Conservation (phyloP, 2,329 filamentous ascomycete genomes). For the Aureobasidium sp. region DNA sequence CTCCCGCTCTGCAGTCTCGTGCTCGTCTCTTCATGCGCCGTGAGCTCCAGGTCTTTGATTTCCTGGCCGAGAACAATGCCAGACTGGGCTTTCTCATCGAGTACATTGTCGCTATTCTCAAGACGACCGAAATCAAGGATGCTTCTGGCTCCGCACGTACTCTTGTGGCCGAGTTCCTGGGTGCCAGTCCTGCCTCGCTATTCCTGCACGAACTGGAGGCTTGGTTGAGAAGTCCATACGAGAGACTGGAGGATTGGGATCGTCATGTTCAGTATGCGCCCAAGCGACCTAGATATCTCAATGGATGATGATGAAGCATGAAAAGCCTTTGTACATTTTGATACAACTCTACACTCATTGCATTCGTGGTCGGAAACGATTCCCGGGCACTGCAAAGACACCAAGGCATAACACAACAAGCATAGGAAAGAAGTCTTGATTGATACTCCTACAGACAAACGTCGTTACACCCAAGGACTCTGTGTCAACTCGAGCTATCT, state of each 20-base stretch:
- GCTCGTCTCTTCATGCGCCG: conserved; percentile 75
- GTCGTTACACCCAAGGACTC: not conserved
- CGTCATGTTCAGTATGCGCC: conserved; percentile 60
- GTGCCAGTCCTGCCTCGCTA: conserved; percentile 60
- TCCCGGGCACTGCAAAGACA: not conserved
- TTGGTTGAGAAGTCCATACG: conserved; percentile 76
- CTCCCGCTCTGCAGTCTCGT: conserved; percentile 61
- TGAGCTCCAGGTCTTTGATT: conserved; percentile 76
- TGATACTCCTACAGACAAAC: not conserved
- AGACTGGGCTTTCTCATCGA: conserved; percentile 81
- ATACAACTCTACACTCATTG: not conserved
- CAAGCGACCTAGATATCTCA: not conserved
- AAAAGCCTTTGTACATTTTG: not conserved
- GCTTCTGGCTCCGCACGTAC: conserved; percentile 72
- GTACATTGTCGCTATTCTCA: conserved; percentile 76
- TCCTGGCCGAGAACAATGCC: conserved; percentile 45
- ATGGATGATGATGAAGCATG: not conserved
- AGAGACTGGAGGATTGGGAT: conserved; percentile 70
- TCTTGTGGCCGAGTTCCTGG: conserved; percentile 70
- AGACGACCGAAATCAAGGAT: conserved; percentile 72
- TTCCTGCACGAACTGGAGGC: conserved; percentile 79
- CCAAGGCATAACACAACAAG: not conserved
- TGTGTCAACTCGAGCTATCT: not conserved
- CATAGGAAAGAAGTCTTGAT: not conserved
- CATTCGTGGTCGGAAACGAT: not conserved